Percentiles rank a stretch among this genome's conserved stretches.
These are phyloP conservation scores for Parasarocladium wereldwijsianum DNA, from an alignment of 2,329 filamentous ascomycete genomes.

Conservation along the genomic window DNA sequence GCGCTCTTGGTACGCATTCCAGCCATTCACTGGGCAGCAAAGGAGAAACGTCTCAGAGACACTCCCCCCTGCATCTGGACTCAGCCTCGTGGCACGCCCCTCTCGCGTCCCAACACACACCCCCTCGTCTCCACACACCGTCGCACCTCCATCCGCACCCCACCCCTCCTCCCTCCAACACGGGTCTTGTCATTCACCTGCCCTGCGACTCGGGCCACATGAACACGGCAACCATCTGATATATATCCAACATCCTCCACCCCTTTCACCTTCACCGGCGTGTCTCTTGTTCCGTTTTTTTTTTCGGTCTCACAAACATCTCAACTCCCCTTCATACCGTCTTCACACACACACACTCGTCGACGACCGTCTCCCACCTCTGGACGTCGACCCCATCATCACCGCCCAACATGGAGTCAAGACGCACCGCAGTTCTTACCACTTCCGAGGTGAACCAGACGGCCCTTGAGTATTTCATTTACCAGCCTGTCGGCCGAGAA, in stretches of 20 bases:
- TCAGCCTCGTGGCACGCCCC: constrained; percentile 5
- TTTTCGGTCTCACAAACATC: too few species aligned
- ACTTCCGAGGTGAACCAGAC: constrained; percentile 50
- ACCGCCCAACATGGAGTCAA: constrained; percentile 27
- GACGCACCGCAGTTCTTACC: constrained; percentile 23
- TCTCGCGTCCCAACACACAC: constrained; percentile 1
- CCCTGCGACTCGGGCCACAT: constrained; percentile 1
- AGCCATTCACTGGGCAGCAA: neutral
- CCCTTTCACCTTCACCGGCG: neutral
- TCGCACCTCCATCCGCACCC: neutral
- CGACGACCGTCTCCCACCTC: constrained; percentile 1
- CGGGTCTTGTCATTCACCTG: too few species aligned
- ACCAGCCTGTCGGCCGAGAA: constrained; percentile 55
- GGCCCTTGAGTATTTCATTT: constrained; percentile 70
- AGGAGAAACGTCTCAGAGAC: neutral
- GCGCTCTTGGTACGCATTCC: constrained; percentile 1
- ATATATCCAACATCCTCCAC: too few species aligned
- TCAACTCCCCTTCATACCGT: constrained; percentile 1
- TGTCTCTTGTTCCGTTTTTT: neutral
- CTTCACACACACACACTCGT: constrained; percentile 1
- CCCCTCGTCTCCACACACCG: neutral
- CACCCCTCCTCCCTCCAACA: neutral
- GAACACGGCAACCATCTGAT: neutral
- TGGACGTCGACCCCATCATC: neutral
- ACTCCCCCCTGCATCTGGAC: neutral